Conservation (phyloP, 1,139 yeast genomes). For the Magnusiomyces clavatus region DNA sequence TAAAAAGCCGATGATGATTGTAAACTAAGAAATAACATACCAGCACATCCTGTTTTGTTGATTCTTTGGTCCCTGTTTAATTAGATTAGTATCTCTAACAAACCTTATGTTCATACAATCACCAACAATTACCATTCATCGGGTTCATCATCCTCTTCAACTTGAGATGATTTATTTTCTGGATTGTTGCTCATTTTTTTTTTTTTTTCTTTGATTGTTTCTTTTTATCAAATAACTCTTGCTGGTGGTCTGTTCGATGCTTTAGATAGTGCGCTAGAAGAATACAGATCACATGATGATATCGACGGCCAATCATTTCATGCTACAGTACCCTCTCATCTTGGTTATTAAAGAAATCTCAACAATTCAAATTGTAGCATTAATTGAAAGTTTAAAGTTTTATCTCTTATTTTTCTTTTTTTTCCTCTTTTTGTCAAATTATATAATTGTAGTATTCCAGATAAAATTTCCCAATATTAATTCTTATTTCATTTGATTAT, state of each 20-base stretch:
- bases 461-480: no score
- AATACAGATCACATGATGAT: no score
- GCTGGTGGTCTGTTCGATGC: not conserved
- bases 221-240: no score
- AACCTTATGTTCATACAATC: not conserved
- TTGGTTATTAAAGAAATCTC: no score
- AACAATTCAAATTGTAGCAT: no score
- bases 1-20: not conserved
- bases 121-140: constrained; percentile 40
- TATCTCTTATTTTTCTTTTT: no score
- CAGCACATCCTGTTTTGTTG: constrained; percentile 59
- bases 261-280: not conserved
- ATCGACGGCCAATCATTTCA: no score
- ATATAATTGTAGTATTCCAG: no score
- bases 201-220: not conserved
- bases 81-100: constrained; percentile 1
- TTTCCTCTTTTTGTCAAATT: no score
- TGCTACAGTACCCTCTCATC: no score
- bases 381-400: no score
- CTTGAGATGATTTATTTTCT: not conserved
- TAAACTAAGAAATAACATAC: constrained; percentile 21
- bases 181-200: not conserved
- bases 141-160: constrained; percentile 47
- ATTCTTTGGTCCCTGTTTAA: constrained; percentile 53
- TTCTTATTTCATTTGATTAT: no score